Base-by-base conservation (phyloP, 2,329 filamentous ascomycete genomes). In the Monilinia polystroma region DNA sequence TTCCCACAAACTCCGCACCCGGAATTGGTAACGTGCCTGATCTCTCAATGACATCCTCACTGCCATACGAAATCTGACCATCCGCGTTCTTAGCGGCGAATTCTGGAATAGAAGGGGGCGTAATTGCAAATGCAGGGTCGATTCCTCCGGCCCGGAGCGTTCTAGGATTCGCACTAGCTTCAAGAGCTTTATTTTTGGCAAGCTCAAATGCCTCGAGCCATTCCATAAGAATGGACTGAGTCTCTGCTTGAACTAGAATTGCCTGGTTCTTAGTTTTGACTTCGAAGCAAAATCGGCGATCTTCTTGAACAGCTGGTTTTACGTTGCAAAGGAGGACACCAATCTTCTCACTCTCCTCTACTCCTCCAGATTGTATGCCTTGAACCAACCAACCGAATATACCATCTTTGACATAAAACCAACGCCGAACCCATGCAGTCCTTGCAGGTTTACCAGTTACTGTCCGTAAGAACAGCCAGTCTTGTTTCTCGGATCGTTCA, bases 221-320 rank as follows among this genome's bases (percentile, higher is more conserved):
- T 73, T 96, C 91, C 67, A 91, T 93, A n/a, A 99, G 84, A 76
- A 98, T 92, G 60, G 81, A 82, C 76, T 99, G 95, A 0, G 92
- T 97, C 77, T 99, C 95, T 5, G 94, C 91, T 79, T 99, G 95
- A 3, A 99, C 82, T 68, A 97, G 81, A 70, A 97, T 88, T 60
- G 89, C 95, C 70, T 91, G 91, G 74, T 92, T 96, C 78, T 97
- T 99, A 2, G 95, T 99, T 82, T 98, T 99, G 74, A 99, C 90
- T 78, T 99, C 95, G 74, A 99, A 97, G 77, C 95, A 98, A 78
- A 98, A 99, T 20, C 95, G 87, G 51, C 95, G 87, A 75, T 99
- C 95, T 78, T 99, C 95, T 72, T 92, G 89, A 63, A 96, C 90
- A 0, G 93, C 93, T 23, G 93, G 93, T 73, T 94, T 92, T 59